phyloP scores from a whole-genome alignment of 1,284 basidiomycete species.

The Leccinum variabile region DNA sequence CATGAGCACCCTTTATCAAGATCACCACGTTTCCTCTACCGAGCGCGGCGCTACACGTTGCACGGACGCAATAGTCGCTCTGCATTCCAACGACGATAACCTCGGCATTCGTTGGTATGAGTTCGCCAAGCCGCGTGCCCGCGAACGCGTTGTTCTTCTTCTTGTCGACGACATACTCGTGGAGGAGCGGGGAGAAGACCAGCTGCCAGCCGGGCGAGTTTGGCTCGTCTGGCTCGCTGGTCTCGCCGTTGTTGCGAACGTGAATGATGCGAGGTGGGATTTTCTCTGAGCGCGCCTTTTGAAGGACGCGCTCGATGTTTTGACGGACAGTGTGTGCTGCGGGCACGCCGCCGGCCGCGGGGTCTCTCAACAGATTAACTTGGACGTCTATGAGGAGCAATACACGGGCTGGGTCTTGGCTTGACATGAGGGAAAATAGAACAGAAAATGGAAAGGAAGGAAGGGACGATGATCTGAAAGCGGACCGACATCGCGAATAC shows the following conservation, averaged over 20 bases:
- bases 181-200: slow-evolving; percentile 46
- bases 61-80: slow-evolving; percentile 64
- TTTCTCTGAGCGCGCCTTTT: slow-evolving; percentile 46
- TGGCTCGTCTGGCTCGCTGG: slow-evolving; percentile 58
- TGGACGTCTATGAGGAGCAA: slow-evolving; percentile 65
- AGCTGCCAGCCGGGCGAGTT: slow-evolving; percentile 57
- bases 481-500: background rate
- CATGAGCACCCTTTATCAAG: slow-evolving; percentile 61
- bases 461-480: background rate
- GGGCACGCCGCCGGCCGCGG: slow-evolving; percentile 56
- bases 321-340: slow-evolving; percentile 41
- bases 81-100: slow-evolving; percentile 66
- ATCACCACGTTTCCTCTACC: slow-evolving; percentile 63
- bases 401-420: slow-evolving; percentile 39
- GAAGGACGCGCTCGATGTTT: slow-evolving; percentile 53
- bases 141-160: slow-evolving; percentile 68
- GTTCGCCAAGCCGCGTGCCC: slow-evolving; percentile 50
- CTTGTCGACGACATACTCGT: slow-evolving; percentile 62
- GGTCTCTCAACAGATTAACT: slow-evolving; percentile 46
- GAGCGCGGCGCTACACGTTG: slow-evolving; percentile 64
- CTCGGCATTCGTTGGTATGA: slow-evolving; percentile 53
- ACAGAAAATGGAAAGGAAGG: background rate
- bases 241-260: slow-evolving; percentile 61
- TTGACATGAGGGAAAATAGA: background rate
- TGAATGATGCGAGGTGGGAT: slow-evolving; percentile 61